phyloP scores from a whole-genome alignment of 2,329 filamentous ascomycete species.

The Apiospora hydei region DNA sequence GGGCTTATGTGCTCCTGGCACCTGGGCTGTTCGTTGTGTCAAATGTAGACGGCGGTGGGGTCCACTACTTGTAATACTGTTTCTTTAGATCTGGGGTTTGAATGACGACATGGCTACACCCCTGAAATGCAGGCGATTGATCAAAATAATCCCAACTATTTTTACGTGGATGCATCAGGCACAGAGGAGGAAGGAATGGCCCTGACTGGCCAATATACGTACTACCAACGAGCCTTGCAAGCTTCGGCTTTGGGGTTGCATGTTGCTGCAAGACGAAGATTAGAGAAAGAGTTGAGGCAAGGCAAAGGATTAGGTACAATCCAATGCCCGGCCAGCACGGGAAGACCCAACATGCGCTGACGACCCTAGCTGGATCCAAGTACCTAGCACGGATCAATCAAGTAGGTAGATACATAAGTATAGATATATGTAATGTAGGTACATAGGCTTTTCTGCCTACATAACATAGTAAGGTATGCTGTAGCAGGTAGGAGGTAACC shows the following conservation, averaged over 20 bases:
- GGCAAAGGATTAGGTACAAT: not conserved
- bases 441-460: too few relatives aligned
- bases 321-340: not conserved
- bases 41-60: not conserved
- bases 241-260: not conserved
- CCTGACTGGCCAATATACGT: not conserved
- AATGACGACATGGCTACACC: slow-evolving; percentile 13
- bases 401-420: too few relatives aligned
- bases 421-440: too few relatives aligned
- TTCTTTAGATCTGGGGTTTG: not conserved
- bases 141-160: not conserved
- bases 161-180: too few relatives aligned
- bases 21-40: not conserved
- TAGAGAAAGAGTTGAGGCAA: not conserved
- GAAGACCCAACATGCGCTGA: slow-evolving; percentile 11
- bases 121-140: not conserved
- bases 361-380: not conserved
- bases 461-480: too few relatives aligned
- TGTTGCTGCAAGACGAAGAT: not conserved
- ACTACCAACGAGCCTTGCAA: not conserved
- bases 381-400: not conserved
- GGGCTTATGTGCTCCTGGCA: too few relatives aligned
- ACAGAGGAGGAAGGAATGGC: not conserved
- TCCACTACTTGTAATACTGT: slow-evolving; percentile 11
- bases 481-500: too few relatives aligned